Evolutionary conservation across 768 basidiomycete genomes (phyloP).

Genomic region (Suillus sp.): DNA sequence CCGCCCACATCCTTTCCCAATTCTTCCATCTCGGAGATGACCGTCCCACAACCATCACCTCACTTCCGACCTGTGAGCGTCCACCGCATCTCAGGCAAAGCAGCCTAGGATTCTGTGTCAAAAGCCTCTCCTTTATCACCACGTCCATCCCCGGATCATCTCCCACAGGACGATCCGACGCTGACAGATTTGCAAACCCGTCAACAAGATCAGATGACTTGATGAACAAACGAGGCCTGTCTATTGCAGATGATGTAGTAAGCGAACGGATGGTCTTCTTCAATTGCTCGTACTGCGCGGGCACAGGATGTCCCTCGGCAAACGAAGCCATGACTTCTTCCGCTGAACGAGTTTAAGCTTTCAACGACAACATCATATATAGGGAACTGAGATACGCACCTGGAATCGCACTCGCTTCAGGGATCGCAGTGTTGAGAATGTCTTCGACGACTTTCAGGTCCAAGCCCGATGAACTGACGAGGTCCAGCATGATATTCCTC

Average conservation of each 20-base stretch:
- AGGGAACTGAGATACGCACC: constrained; percentile 19
- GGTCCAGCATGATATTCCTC: constrained; percentile 60
- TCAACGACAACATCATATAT: background rate
- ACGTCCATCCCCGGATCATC: constrained; percentile 54
- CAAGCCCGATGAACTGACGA: constrained; percentile 65
- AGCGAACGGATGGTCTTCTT: constrained; percentile 49
- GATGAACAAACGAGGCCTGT: constrained; percentile 71
- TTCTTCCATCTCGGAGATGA: constrained; percentile 51
- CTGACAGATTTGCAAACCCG: constrained; percentile 48
- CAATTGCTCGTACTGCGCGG: constrained; percentile 45
- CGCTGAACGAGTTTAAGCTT: constrained; percentile 37
- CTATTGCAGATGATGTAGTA: constrained; percentile 49
- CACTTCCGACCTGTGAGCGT: constrained; percentile 47
- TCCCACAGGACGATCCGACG: constrained; percentile 37
- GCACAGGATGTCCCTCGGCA: constrained; percentile 59
- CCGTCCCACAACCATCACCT: constrained; percentile 31
- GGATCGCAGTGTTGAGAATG: constrained; percentile 43
- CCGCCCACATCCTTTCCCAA: constrained; percentile 66
- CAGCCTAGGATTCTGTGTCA: constrained; percentile 39
- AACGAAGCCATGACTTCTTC: constrained; percentile 54
- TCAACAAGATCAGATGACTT: constrained; percentile 73
- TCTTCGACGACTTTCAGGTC: constrained; percentile 54
- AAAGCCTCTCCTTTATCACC: constrained; percentile 59
- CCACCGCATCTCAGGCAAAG: constrained; percentile 68
- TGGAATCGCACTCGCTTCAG: constrained; percentile 25